A percentile compares a stretch with the other conserved stretches of the same genome.
These are phyloP conservation scores for Podospora australis DNA, from an alignment of 495 filamentous ascomycete genomes.

Conservation along the genomic window DNA sequence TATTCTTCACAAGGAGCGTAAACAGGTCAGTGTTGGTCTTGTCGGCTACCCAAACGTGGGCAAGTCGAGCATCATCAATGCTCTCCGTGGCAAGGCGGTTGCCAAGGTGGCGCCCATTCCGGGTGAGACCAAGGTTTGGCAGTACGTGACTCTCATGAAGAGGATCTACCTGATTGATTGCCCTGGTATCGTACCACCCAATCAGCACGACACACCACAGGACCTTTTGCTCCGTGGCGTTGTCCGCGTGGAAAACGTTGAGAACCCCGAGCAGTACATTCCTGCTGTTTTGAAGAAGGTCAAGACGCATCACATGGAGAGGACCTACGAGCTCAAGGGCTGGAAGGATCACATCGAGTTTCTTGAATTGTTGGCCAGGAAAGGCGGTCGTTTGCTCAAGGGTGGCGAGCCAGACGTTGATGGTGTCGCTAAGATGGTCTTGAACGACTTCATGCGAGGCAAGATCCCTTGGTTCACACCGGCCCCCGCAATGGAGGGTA, in stretches of 20 bases:
- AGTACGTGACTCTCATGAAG: slow-evolving; percentile 96
- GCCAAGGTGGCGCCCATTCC: slow-evolving; percentile 94
- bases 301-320: slow-evolving; percentile 79
- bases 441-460: slow-evolving; percentile 91
- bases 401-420: slow-evolving; percentile 90
- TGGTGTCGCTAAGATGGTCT: slow-evolving; percentile 86
- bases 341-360: slow-evolving; percentile 72
- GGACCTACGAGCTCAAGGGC: slow-evolving; percentile 81
- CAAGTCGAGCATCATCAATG: slow-evolving; percentile 92
- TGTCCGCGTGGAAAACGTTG: slow-evolving; percentile 88
- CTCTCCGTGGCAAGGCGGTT: slow-evolving; percentile 84
- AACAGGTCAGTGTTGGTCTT: slow-evolving; percentile 84
- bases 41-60: slow-evolving; percentile 72
- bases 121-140: slow-evolving; percentile 85
- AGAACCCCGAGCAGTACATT: slow-evolving; percentile 93
- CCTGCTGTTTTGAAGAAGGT: slow-evolving; percentile 72
- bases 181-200: slow-evolving; percentile 90
- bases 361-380: slow-evolving; percentile 78
- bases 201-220: slow-evolving; percentile 68
- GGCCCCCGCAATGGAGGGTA: slow-evolving; percentile 57
- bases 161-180: slow-evolving; percentile 96
- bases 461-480: slow-evolving; percentile 95
- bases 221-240: slow-evolving; percentile 91
- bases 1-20: slow-evolving; percentile 79
- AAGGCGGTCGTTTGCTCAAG: slow-evolving; percentile 76